Base-by-base conservation (phyloP, 139 green algal genomes). In the Diplosphaera chodatii region DNA sequence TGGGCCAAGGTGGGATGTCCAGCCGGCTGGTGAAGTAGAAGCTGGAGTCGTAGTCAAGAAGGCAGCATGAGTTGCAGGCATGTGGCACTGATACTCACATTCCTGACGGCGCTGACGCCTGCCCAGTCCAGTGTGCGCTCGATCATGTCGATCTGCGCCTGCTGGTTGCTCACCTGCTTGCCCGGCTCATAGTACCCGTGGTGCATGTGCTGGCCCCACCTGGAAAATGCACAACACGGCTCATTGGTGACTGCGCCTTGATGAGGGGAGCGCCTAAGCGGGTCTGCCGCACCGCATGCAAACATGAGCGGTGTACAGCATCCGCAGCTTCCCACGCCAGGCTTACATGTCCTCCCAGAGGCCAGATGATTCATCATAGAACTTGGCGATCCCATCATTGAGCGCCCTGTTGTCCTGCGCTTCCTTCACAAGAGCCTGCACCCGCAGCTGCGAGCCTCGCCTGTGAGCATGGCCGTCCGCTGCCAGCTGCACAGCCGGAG, bases 71-170 rank as follows among this genome's bases (percentile, higher is more conserved):
- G 6, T 10, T 20, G 37, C 37, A 48, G 48, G 22, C 13, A 59
- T 13, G 10, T 8, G 13, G 25, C 32, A 37, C 40, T 28, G 8
- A 55, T 37, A 37, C 78, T 34, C 23, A 89, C 84, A 62, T 82
- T 78, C 0, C 30, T 79, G 10, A 78, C 87, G 1, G n/a, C 28
- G 3, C 59, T 72, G 4, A 93, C 83, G 0, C 85, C 84, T 30
- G 93, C 92, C 82, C 86, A 97, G 8, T 81, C 69, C 0, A 99
- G 85, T 0, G 77, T 67, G 62, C 94, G 78, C 10, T 99, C 92
- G 68, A 99, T 97, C 93, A 99, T 98, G 69, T 98, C 93, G 18
- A 96, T 68, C 81, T 97, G 92, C 1, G 92, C 92, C 71, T 94
- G 76, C 56, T 80, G 68, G 79, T 96, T 89, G 74, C 64, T 86